A percentile compares a stretch with the other conserved stretches of the same genome.
Conservation (phyloP, 176 grass and related monocot genomes). For the Oryza meridionalis region DNA sequence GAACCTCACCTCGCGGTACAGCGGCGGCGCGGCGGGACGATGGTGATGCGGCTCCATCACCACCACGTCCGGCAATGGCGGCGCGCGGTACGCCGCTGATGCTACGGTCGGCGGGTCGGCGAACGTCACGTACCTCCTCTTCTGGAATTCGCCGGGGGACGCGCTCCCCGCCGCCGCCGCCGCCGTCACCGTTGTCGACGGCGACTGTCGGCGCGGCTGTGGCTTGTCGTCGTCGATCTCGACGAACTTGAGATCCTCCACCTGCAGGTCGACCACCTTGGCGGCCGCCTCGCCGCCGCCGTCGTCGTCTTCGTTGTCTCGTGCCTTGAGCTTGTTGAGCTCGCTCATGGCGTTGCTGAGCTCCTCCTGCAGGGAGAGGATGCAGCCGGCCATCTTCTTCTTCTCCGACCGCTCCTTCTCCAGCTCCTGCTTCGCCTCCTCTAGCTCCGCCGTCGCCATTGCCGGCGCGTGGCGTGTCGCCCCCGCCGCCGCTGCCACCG, state of each 20-base stretch:
- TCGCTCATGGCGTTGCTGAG: constrained; percentile 67
- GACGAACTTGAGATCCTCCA: constrained; percentile 64
- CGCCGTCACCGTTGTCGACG: too few relatives aligned
- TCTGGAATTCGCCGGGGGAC: constrained; percentile 57
- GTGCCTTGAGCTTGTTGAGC: constrained; percentile 59
- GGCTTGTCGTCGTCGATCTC: constrained; percentile 34
- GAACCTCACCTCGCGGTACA: constrained; percentile 41
- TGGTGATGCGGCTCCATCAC: constrained; percentile 40
- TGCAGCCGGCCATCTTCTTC: constrained; percentile 60
- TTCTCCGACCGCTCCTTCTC: constrained; percentile 72
- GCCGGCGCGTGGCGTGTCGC: not conserved
- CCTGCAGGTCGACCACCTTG: constrained; percentile 60
- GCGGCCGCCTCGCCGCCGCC: not conserved
- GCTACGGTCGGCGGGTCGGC: constrained; percentile 56
- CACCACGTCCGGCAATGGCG: constrained; percentile 35
- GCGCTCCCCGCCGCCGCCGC: not conserved
- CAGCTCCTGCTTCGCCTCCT: constrained; percentile 59
- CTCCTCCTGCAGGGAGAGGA: constrained; percentile 65
- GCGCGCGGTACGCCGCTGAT: constrained; percentile 8
- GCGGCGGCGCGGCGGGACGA: not conserved
- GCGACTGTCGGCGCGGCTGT: too few relatives aligned
- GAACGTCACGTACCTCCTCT: constrained; percentile 91
- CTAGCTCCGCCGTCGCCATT: constrained; percentile 29
- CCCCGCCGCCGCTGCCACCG: not conserved
- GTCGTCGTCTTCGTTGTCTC: constrained; percentile 17